These are phyloP conservation scores for Colletotrichum falcatum DNA, from an alignment of 2,329 filamentous ascomycete species.

Conservation along the genomic window DNA sequence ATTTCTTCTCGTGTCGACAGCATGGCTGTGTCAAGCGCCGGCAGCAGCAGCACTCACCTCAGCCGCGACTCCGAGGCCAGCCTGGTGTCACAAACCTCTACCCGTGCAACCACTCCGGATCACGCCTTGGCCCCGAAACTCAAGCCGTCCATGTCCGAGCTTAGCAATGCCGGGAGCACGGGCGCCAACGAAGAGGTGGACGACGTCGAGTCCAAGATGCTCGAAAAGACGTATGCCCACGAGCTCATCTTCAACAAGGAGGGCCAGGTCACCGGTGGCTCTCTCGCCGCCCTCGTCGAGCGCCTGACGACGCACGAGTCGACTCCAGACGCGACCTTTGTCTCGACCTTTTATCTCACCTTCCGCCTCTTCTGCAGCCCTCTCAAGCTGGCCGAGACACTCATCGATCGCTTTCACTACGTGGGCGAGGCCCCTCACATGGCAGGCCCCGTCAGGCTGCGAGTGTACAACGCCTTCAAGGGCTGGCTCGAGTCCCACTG, in stretches of 20 bases:
- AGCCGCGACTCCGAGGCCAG: slow-evolving; percentile 87
- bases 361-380: slow-evolving; percentile 94
- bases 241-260: slow-evolving; percentile 95
- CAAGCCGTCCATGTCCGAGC: slow-evolving; percentile 74
- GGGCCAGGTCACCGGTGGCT: slow-evolving; percentile 92
- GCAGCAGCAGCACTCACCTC: slow-evolving; percentile 81
- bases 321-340: slow-evolving; percentile 90
- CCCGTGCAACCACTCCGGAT: slow-evolving; percentile 89
- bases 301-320: slow-evolving; percentile 92
- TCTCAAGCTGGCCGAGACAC: slow-evolving; percentile 78
- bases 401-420: slow-evolving; percentile 95
- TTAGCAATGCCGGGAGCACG: slow-evolving; percentile 74
- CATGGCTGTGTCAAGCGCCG: slow-evolving; percentile 79
- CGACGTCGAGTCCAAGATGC: slow-evolving; percentile 83
- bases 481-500: slow-evolving; percentile 98
- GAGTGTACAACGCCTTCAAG: slow-evolving; percentile 97
- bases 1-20: slow-evolving; percentile 72
- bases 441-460: slow-evolving; percentile 83
- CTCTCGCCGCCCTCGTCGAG: slow-evolving; percentile 91
- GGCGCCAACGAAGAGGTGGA: slow-evolving; percentile 77
- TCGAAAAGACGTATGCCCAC: slow-evolving; percentile 92
- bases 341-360: slow-evolving; percentile 95
- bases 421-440: slow-evolving; percentile 81
- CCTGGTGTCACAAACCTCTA: slow-evolving; percentile 84
- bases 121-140: slow-evolving; percentile 64